Conservation (phyloP, 2,329 filamentous ascomycete genomes). For the Aureobasidium lini region DNA sequence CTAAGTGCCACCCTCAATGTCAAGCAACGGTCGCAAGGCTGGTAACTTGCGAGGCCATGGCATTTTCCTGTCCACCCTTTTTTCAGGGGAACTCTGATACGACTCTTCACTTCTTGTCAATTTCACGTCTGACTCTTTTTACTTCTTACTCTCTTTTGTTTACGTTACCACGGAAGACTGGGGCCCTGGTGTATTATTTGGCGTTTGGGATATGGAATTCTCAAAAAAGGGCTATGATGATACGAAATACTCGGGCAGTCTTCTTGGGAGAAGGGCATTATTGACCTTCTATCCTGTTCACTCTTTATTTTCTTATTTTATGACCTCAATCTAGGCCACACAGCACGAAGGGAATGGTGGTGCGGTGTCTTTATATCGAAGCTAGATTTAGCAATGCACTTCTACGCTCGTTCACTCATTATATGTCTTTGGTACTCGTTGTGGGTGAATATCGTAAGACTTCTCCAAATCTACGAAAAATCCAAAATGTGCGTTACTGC, state of each 20-base stretch:
- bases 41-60: conserved; percentile 13
- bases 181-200: conserved; percentile 10
- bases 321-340: conserved; percentile 8
- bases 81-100: neutral
- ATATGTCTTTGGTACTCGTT: too few species aligned
- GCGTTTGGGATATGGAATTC: conserved; percentile 13
- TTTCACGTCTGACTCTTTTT: conserved; percentile 1
- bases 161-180: conserved; percentile 13
- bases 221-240: conserved; percentile 9
- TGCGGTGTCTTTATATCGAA: neutral
- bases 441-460: too few species aligned
- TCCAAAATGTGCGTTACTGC: too few species aligned
- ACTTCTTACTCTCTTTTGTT: conserved; percentile 14
- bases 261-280: conserved; percentile 11
- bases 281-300: conserved; percentile 8
- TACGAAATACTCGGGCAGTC: conserved; percentile 13
- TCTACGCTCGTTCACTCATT: neutral
- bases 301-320: conserved; percentile 10
- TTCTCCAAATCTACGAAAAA: too few species aligned
- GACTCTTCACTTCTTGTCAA: conserved; percentile 15
- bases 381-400: conserved; percentile 8
- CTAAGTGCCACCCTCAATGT: conserved; percentile 14
- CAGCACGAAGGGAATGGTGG: conserved; percentile 5
- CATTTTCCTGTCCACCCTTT: neutral
- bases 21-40: conserved; percentile 16